Base-by-base conservation (phyloP, 768 basidiomycete genomes). In the Mycena capillaripes region DNA sequence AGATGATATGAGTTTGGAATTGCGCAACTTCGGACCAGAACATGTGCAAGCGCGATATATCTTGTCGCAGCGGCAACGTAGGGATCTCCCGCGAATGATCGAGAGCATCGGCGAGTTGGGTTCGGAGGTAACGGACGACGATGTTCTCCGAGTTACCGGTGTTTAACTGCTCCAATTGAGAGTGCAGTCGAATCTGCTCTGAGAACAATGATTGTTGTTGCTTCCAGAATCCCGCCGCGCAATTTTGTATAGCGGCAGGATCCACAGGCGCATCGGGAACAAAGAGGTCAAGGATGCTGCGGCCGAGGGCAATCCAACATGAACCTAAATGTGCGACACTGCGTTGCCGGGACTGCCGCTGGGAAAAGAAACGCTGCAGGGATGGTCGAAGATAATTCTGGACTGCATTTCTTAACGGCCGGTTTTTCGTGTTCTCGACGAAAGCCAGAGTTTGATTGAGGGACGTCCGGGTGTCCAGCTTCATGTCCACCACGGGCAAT, bases 221-320 rank as follows among this genome's bases (percentile, higher is more conserved):
- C 32, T 78, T 76, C 78, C 87, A 85, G 32, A 91, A 89, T 34
- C 83, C 79, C 2, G 77, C 76, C 0, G 84, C 82, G 57, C 84
- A 88, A 60, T 84, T 86, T 64, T 90, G 86, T 38, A 92, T 87
- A 27, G 90, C 91, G 9, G 92, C 91, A 30, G 98, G 98, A 79
- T 99, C 98, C 58, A 98, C 82, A 3, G 97, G 96, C 2, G 89
- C 83, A 79, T 95, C 89, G 0, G 98, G 96, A 44, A 99, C 86
- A 77, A 93, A 92, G 23, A 97, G 87, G 4, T 92, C 85, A 27
- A 96, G 79, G 29, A 97, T 80, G 64, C 91, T 74, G 21, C 85
- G 86, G 53, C 89, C 87, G 58, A 94, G 78, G 1, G 86, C 87
- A 36, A 95, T 83, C 91, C 93, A 97, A 66, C 78, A 83, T 29